Conservation (phyloP, 352 stramenopile genomes). For the Elongisporangium prolatum region DNA sequence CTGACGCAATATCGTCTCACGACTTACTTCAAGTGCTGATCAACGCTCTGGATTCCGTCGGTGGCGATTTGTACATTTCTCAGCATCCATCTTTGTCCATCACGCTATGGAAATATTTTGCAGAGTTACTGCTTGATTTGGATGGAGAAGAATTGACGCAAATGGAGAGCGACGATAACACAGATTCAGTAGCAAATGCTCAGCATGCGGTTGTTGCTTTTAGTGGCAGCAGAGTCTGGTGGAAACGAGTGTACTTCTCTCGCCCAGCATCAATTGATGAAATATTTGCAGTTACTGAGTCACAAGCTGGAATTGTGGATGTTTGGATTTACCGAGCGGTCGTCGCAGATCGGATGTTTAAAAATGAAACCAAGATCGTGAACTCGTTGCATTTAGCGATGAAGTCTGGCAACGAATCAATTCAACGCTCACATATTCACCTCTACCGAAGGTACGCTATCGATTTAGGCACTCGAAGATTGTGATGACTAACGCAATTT, state of each 20-base stretch:
- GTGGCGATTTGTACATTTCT: conserved; percentile 45
- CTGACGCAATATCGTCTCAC: conserved; percentile 29
- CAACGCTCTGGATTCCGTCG: conserved; percentile 45
- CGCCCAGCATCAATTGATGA: conserved; percentile 26
- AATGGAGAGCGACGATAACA: conserved; percentile 5
- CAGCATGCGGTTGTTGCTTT: conserved; percentile 26
- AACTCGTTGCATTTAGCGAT: conserved; percentile 20
- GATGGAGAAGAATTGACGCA: conserved; percentile 31
- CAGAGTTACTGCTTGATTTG: conserved; percentile 39
- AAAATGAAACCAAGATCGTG: conserved; percentile 16
- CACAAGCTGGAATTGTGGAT: conserved; percentile 22
- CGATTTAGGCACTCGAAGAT: not conserved
- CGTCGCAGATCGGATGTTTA: conserved; percentile 37
- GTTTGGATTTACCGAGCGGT: conserved; percentile 41
- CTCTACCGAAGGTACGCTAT: conserved; percentile 39
- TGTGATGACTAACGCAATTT: not conserved
- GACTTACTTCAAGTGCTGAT: conserved; percentile 32
- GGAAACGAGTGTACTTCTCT: conserved; percentile 56
- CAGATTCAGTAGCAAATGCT: conserved; percentile 1
- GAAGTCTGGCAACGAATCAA: conserved; percentile 8
- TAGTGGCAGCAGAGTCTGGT: conserved; percentile 35
- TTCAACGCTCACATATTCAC: conserved; percentile 24
- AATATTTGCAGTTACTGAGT: conserved; percentile 18
- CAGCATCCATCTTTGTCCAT: conserved; percentile 26
- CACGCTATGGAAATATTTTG: conserved; percentile 51